These are phyloP conservation scores for Mrakia frigida DNA, from an alignment of 768 basidiomycete genomes.

Conservation along the genomic window DNA sequence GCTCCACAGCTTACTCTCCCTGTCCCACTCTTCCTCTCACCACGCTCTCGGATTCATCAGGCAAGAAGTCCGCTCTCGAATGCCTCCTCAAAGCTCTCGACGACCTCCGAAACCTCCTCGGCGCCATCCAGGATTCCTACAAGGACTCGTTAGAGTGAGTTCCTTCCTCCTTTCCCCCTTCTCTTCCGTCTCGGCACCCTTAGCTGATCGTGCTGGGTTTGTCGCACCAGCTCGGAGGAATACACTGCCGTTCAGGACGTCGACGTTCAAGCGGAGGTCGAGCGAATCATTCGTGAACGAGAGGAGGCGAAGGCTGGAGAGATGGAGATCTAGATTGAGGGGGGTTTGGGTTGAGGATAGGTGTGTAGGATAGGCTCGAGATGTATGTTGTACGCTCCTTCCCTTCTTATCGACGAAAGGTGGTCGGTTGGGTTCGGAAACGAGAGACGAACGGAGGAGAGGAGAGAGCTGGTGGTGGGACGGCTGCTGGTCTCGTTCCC, in stretches of 20 bases:
- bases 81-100: conserved; percentile 70
- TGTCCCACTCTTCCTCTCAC: not conserved
- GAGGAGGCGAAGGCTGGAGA: not conserved
- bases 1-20: no score
- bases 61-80: conserved; percentile 75
- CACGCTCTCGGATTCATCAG: conserved; percentile 47
- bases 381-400: not conserved
- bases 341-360: not conserved
- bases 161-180: not conserved
- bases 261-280: conserved; percentile 29
- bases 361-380: not conserved
- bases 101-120: conserved; percentile 63
- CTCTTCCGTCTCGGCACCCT: not conserved
- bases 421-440: no score
- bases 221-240: not conserved
- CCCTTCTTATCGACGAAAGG: not conserved
- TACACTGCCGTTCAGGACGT: conserved; percentile 10
- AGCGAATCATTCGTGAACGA: not conserved
- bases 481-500: no score
- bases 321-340: not conserved
- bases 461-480: no score
- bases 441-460: no score
- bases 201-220: not conserved
- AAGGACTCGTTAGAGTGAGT: conserved; percentile 27
- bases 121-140: conserved; percentile 17